These are phyloP conservation scores for Cordyceps pruinosa DNA, from an alignment of 2,329 filamentous ascomycete genomes.

Conservation along the genomic window DNA sequence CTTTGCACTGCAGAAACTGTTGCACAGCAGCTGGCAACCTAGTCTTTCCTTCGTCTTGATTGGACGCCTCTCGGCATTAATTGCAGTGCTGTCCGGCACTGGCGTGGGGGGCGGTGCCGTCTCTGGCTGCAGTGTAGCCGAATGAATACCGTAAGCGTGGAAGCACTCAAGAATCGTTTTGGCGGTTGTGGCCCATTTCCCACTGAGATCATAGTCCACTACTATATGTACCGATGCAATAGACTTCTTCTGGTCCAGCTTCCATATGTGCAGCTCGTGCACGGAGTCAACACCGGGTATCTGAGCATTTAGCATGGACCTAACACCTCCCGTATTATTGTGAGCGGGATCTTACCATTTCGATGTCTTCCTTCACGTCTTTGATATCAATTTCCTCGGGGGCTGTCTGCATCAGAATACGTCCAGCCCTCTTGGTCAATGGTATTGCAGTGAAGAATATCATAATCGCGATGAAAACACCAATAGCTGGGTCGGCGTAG, in stretches of 20 bases:
- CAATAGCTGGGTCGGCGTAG: slow-evolving; percentile 66
- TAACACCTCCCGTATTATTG: background rate
- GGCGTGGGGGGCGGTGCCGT: slow-evolving; percentile 15
- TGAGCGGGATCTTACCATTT: slow-evolving; percentile 40
- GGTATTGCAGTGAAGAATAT: slow-evolving; percentile 59
- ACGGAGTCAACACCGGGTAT: slow-evolving; percentile 60
- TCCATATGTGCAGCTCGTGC: slow-evolving; percentile 70
- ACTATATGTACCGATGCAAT: slow-evolving; percentile 65
- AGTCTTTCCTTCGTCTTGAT: slow-evolving; percentile 20
- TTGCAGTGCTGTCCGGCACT: background rate
- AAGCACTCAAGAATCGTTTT: slow-evolving; percentile 61
- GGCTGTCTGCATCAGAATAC: slow-evolving; percentile 61
- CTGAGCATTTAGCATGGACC: slow-evolving; percentile 27
- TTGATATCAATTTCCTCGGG: slow-evolving; percentile 52
- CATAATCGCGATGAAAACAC: slow-evolving; percentile 65
- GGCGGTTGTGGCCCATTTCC: slow-evolving; percentile 53
- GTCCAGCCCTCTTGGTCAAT: slow-evolving; percentile 54
- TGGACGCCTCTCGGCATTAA: background rate
- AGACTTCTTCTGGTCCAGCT: slow-evolving; percentile 61
- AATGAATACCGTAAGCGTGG: slow-evolving; percentile 67
- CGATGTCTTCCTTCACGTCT: slow-evolving; percentile 62
- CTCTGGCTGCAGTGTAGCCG: slow-evolving; percentile 64
- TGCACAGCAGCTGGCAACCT: slow-evolving; percentile 45
- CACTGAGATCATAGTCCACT: slow-evolving; percentile 49
- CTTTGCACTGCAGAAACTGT: slow-evolving; percentile 42